Evolutionary conservation across 1,284 basidiomycete genomes (phyloP), one percentile per base, ranked within the genome.

Genomic region (Cystobasidium slooffiae): DNA sequence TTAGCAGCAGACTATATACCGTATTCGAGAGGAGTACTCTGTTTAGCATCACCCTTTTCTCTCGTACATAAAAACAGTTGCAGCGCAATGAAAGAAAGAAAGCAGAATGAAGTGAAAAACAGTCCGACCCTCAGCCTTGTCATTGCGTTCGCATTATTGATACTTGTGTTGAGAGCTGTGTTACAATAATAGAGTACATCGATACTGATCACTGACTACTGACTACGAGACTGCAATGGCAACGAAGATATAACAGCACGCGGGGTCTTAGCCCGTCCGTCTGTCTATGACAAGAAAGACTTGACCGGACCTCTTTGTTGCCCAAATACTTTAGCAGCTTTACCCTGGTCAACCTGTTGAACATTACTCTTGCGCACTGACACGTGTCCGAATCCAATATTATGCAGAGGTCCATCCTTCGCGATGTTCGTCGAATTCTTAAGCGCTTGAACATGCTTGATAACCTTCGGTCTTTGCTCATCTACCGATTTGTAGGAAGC

Each of bases 391-490:
- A 63, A 63, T 3, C 61, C 61, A 8, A 63, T 20, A 20, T 43
- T 63, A 31, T 24, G 43, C 44, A 63, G 20, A 6, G 61, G 61
- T 43, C 14, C 31, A 0, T 51, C 61, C 14, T 39, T 51, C 1
- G 9, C 56, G 37, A 59, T 59, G 20, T 59, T 59, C 6, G 56
- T 43, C 3, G 56, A 59, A n/a, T 22, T 59, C 39, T 59, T 39
- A 7, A 59, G 24, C 10, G 69, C 69, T n/a, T 72, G 69, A 9
- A 72, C 44, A 39, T 72, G 69, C 61, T 72, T 72, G 43, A 62
- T 61, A 43, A 59, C 24, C 61, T 63, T 63, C 14, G 49, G 41
- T 41, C 61, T 41, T 51, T 59, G 69, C 47, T 63, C 44, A 63
- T 63, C 69, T 20, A 72, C 58, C 1, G 69, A 41, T 20, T 64